phyloP scores from a whole-genome alignment of 345 rosid genomes.

The Euphorbia tirucalli region DNA sequence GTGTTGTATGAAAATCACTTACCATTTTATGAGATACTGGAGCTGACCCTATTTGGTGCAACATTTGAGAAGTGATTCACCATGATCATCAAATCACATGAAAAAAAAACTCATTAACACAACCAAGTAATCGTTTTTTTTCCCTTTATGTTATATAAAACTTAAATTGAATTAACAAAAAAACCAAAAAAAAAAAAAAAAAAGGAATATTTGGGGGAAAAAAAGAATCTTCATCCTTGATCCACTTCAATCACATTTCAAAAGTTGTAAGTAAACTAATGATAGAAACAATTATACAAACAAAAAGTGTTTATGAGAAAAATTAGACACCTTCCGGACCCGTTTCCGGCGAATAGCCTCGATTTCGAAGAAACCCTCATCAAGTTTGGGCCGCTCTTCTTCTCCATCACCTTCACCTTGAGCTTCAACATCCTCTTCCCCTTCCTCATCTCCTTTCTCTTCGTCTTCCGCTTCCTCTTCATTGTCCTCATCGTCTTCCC shows the following conservation, averaged over 20 bases:
- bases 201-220: no score
- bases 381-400: constrained; percentile 72
- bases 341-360: constrained; percentile 95
- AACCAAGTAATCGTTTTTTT: constrained; percentile 1
- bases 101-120: constrained; percentile 3
- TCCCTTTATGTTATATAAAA: no score
- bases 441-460: constrained; percentile 27
- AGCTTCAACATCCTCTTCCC: constrained; percentile 25
- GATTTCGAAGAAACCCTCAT: constrained; percentile 88
- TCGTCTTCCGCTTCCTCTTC: constrained; percentile 43
- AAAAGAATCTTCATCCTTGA: neutral
- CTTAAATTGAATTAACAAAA: neutral
- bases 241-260: neutral
- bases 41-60: constrained; percentile 63
- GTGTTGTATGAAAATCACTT: constrained; percentile 20
- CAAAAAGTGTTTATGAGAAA: neutral
- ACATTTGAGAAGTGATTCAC: constrained; percentile 10
- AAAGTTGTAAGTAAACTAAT: neutral
- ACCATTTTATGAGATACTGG: constrained; percentile 99
- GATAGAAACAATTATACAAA: neutral
- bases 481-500: constrained; percentile 17
- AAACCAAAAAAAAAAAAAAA: no score
- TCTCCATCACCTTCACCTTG: constrained; percentile 30
- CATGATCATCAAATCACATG: constrained; percentile 12
- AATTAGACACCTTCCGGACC: constrained; percentile 64